Conservation (phyloP, 371 early-diverging fungal species). For the Sporodiniella umbellata region DNA sequence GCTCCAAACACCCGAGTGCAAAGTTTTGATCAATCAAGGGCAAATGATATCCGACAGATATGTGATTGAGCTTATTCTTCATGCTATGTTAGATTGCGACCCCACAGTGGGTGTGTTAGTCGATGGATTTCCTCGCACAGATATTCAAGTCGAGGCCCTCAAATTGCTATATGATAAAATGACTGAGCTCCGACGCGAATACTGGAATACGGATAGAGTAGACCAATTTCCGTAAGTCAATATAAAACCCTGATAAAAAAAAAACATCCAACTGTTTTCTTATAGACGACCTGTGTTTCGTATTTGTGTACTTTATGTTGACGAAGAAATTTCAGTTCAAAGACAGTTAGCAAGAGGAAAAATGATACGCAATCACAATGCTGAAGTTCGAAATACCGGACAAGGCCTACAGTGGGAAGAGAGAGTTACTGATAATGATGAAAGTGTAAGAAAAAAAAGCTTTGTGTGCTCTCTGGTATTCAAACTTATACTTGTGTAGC, state of each 20-base stretch:
- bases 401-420: constrained; percentile 65
- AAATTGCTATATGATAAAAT: constrained; percentile 62
- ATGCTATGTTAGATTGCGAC: constrained; percentile 60
- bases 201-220: constrained; percentile 52
- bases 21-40: constrained; percentile 63
- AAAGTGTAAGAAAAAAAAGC: constrained; percentile 38
- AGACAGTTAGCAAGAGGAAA: constrained; percentile 59
- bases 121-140: constrained; percentile 71
- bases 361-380: constrained; percentile 60
- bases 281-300: constrained; percentile 62
- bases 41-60: constrained; percentile 66
- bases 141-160: constrained; percentile 65
- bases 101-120: constrained; percentile 62
- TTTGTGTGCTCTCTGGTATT: not conserved
- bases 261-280: not conserved
- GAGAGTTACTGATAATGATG: constrained; percentile 66
- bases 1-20: constrained; percentile 60
- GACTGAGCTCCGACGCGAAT: constrained; percentile 53
- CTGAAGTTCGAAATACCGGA: constrained; percentile 54
- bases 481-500: constrained; percentile 17
- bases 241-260: not conserved
- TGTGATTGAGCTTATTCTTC: constrained; percentile 57
- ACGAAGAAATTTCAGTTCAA: constrained; percentile 62
- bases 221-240: constrained; percentile 56
- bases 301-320: constrained; percentile 65